A percentile compares a stretch with the other conserved stretches of the same genome.
Conservation (phyloP, 106 monocot species). For the Dioscorea dumetorum region DNA sequence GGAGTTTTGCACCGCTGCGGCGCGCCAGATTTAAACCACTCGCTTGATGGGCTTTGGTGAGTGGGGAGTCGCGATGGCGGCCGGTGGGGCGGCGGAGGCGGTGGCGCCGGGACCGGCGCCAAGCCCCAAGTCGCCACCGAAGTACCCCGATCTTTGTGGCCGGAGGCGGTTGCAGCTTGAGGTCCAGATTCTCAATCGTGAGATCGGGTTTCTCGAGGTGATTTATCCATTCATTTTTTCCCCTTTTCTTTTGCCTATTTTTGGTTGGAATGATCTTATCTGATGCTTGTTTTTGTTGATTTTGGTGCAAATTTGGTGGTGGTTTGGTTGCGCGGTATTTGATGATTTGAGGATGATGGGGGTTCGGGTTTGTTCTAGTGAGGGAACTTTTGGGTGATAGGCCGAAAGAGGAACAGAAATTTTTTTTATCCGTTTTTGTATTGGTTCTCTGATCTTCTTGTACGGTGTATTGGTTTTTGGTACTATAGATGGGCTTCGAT, state of each 20-base stretch:
- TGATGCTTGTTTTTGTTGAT: not conserved
- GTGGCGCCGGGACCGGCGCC: conserved; percentile 26
- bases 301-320: not conserved
- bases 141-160: conserved; percentile 89
- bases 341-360: too few relatives aligned
- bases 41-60: not conserved
- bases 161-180: conserved; percentile 77
- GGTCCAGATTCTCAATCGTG: conserved; percentile 75
- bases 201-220: conserved; percentile 89
- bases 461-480: not conserved
- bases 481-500: too few relatives aligned
- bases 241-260: not conserved
- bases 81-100: not conserved
- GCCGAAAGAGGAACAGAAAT: not conserved
- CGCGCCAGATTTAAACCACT: not conserved
- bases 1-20: not conserved
- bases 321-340: not conserved
- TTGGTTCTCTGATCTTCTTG: not conserved
- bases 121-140: conserved; percentile 74
- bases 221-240: not conserved
- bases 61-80: not conserved
- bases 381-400: not conserved
- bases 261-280: not conserved
- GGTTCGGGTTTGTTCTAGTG: not conserved
- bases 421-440: not conserved